Evolutionary conservation across 139 green algal genomes (phyloP), one percentile per base, ranked within the genome.

Genomic region (Chlamydomonas eustigma): DNA sequence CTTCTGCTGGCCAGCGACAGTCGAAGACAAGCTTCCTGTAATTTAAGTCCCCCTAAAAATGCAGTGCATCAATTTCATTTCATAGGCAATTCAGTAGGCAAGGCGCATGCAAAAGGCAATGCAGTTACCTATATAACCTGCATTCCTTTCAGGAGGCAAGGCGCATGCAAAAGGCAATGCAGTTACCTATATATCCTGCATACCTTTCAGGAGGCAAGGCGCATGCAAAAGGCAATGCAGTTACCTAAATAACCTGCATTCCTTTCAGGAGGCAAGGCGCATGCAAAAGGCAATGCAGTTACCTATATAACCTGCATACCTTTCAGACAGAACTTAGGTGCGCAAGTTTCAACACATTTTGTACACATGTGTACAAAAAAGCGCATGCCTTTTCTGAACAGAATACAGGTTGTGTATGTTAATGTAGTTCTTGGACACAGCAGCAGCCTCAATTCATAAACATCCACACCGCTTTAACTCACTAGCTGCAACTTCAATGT

Each of bases 21-120:
- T 90, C 85, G n/a, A 50, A 58, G 33, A 79, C 70, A 0, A 87
- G 81, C 63, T 89, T 87, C 37, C 81, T 68, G 77, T 90, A 90
- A 75, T 90, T 87, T 2, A 90, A 80, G 39, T 90, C 85, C 1
- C 85, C 85, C 63, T 77, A 30, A 44, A 39, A 69, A 50, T 28
- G 44, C 12, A 18, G 44, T 8, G 22, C n/a, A 32, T 69, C 58
- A 69, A 5, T 69, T 30, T 32, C 5, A 69, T 12, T 18, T 58
- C 18, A 58, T 58, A 12, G 18, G 44, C 44, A 28, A 58, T 18
- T 28, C 44, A 28, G 44, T 58, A 18, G 44, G 12, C 44, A 28
- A 58, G 18, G n/a, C 58, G 8, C 58, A 8, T 69, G 58, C 12
- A 12, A 28, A 28, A 18, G 44, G 12, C 44, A 58, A 18, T 58